Evolutionary conservation across 305 asterid genomes (phyloP).

Genomic region (Solanum hybrid): DNA sequence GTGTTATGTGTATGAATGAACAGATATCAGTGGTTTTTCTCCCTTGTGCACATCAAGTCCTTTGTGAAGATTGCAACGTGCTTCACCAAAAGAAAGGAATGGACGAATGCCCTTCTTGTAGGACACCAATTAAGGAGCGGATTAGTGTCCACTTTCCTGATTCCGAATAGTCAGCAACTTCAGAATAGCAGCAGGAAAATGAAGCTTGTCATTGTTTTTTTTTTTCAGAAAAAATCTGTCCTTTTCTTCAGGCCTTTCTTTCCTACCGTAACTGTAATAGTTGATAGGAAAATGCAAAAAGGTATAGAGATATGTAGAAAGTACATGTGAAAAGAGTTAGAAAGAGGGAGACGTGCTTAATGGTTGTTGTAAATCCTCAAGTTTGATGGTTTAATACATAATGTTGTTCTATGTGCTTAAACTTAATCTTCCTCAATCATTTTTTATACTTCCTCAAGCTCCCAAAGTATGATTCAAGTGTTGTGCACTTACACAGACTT

Average conservation of each 20-base stretch:
- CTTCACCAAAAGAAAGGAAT: constrained; percentile 55
- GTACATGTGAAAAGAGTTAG: not conserved
- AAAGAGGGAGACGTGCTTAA: not conserved
- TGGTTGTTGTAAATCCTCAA: not conserved
- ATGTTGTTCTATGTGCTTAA: not conserved
- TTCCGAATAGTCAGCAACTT: not conserved
- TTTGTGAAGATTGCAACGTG: constrained; percentile 42
- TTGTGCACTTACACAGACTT: not conserved
- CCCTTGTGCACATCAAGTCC: constrained; percentile 81
- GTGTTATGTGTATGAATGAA: constrained; percentile 71
- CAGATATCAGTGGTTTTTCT: constrained; percentile 60
- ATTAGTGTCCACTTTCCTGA: constrained; percentile 29
- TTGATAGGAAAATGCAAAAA: not conserved
- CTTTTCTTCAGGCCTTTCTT: not conserved
- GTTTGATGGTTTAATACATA: not conserved
- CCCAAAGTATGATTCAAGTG: not conserved
- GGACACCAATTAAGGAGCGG: constrained; percentile 45
- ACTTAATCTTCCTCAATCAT: not conserved
- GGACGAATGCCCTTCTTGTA: constrained; percentile 74
- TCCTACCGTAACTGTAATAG: not conserved
- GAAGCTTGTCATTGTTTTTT: not conserved
- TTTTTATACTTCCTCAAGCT: not conserved
- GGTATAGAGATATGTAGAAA: not conserved
- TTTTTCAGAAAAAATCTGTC: not conserved
- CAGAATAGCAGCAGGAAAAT: not conserved